A percentile compares a stretch with the other conserved stretches of the same genome.
Evolutionary conservation across 2,329 filamentous ascomycete genomes (phyloP).

Genomic region (Fusarium sacchari): DNA sequence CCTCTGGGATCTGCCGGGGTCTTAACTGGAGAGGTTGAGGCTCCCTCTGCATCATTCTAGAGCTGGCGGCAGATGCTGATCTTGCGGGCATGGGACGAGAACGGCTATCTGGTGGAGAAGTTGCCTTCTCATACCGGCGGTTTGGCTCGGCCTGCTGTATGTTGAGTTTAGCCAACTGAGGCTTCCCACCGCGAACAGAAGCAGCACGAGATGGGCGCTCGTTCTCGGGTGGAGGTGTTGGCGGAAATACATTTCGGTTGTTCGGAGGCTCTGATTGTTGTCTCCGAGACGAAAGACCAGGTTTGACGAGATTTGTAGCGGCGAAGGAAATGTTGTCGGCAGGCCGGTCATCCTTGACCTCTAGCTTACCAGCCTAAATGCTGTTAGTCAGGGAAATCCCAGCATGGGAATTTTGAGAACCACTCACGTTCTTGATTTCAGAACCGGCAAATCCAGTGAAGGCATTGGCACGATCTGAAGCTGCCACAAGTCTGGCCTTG

Average conservation of each 20-base stretch:
- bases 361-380: conserved; percentile 59
- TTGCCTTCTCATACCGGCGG: conserved; percentile 66
- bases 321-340: conserved; percentile 89
- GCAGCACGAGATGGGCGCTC: conserved; percentile 72
- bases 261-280: conserved; percentile 87
- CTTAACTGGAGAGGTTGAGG: conserved; percentile 44
- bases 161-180: conserved; percentile 70
- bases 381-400: conserved; percentile 20
- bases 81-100: conserved; percentile 49
- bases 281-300: conserved; percentile 79
- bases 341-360: conserved; percentile 81
- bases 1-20: conserved; percentile 54
- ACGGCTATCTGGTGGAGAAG: conserved; percentile 55
- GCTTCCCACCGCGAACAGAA: conserved; percentile 71
- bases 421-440: conserved; percentile 77
- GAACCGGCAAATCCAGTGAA: conserved; percentile 85
- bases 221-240: conserved; percentile 95
- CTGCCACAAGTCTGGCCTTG: conserved; percentile 92
- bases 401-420: background rate
- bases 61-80: conserved; percentile 58
- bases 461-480: conserved; percentile 81
- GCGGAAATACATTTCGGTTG: conserved; percentile 86
- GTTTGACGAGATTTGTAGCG: conserved; percentile 91
- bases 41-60: conserved; percentile 56
- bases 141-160: conserved; percentile 64